These are phyloP conservation scores for Melanogaster broomeanus DNA, from an alignment of 768 basidiomycete genomes.

Conservation along the genomic window DNA sequence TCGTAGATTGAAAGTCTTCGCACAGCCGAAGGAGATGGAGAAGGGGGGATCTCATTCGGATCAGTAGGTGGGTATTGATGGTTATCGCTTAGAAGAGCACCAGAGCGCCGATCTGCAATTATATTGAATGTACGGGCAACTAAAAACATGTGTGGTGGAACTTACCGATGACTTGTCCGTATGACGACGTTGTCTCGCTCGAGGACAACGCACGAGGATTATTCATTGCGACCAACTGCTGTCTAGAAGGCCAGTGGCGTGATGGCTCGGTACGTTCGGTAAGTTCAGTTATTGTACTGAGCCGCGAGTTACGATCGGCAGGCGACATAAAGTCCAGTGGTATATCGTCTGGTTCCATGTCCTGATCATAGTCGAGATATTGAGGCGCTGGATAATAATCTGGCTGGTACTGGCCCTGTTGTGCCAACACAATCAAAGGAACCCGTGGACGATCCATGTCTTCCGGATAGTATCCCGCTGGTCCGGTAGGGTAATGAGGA, in stretches of 20 bases:
- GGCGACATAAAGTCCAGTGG: slow-evolving; percentile 36
- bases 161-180: slow-evolving; percentile 64
- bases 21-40: slow-evolving; percentile 70
- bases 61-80: slow-evolving; percentile 33
- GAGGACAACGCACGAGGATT: slow-evolving; percentile 40
- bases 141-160: neutral
- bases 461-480: slow-evolving; percentile 23
- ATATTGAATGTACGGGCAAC: slow-evolving; percentile 4
- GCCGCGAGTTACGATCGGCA: slow-evolving; percentile 31
- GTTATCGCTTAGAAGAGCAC: neutral
- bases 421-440: slow-evolving; percentile 62
- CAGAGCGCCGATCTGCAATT: slow-evolving; percentile 19
- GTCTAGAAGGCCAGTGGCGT: slow-evolving; percentile 46
- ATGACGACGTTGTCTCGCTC: slow-evolving; percentile 50
- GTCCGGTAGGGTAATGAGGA: slow-evolving; percentile 17
- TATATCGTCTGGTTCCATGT: slow-evolving; percentile 25
- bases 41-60: slow-evolving; percentile 62
- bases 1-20: slow-evolving; percentile 59
- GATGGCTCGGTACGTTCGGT: slow-evolving; percentile 67
- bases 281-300: slow-evolving; percentile 69
- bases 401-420: slow-evolving; percentile 46
- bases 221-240: slow-evolving; percentile 40
- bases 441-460: slow-evolving; percentile 46
- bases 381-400: slow-evolving; percentile 28
- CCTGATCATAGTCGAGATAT: slow-evolving; percentile 23